Evolutionary conservation across 2,329 filamentous ascomycete species (phyloP).

Genomic region (Hymenotorrendiella dingleyae): DNA sequence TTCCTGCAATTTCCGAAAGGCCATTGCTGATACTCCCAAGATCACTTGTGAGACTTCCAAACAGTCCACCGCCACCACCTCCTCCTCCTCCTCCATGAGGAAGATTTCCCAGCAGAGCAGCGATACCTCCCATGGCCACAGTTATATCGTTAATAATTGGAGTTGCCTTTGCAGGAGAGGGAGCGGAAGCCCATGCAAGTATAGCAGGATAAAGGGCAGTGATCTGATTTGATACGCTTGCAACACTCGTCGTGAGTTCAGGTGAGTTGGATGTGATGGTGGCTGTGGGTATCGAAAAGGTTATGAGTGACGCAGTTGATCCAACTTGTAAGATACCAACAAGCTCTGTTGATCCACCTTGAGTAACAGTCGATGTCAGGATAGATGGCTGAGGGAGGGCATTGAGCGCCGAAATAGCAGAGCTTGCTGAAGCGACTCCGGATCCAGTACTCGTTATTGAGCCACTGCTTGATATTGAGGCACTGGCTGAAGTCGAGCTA

Average conservation of each 20-base stretch:
- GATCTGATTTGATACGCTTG: background rate
- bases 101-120: background rate
- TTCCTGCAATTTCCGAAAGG: background rate
- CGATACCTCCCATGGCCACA: background rate
- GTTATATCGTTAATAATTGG: background rate
- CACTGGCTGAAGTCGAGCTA: too few relatives aligned
- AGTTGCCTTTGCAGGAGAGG: conserved; percentile 1
- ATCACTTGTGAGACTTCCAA: background rate
- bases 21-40: conserved; percentile 1
- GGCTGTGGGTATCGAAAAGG: background rate
- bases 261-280: background rate
- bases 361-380: background rate
- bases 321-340: background rate
- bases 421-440: background rate
- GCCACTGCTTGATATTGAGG: too few relatives aligned
- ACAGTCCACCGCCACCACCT: background rate
- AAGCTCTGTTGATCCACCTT: background rate
- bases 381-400: background rate
- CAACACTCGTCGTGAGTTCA: background rate
- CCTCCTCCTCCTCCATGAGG: background rate
- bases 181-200: background rate
- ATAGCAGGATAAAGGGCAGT: background rate
- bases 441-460: background rate
- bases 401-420: background rate
- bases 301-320: background rate